These are phyloP conservation scores for Hansenula anomala DNA, from an alignment of 1,139 yeast genomes.

Conservation along the genomic window DNA sequence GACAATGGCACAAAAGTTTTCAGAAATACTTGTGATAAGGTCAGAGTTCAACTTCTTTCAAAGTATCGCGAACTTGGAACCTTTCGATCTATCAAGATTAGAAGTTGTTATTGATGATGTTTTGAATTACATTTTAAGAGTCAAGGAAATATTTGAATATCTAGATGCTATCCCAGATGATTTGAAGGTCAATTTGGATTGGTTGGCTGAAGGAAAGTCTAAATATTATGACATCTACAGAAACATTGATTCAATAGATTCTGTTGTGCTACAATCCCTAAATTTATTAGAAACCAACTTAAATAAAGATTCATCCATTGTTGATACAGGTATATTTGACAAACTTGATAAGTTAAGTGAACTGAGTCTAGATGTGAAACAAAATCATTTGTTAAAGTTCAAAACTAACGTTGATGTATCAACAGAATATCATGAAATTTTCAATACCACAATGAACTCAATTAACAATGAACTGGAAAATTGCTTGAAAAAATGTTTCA, in stretches of 20 bases:
- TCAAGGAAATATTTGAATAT: conserved; percentile 10
- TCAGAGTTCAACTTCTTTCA: conserved; percentile 21
- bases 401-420: conserved; percentile 49
- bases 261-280: conserved; percentile 38
- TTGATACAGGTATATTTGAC: conserved; percentile 23
- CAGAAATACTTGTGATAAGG: conserved; percentile 17
- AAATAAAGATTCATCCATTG: conserved; percentile 11
- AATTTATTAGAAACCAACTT: conserved; percentile 30
- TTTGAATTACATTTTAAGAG: conserved; percentile 12
- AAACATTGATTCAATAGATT: conserved; percentile 42
- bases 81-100: conserved; percentile 17
- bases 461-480: conserved; percentile 45
- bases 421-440: conserved; percentile 54
- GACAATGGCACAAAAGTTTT: conserved; percentile 14
- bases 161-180: conserved; percentile 4
- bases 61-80: conserved; percentile 18
- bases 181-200: conserved; percentile 24
- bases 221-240: conserved; percentile 35
- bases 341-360: conserved; percentile 24
- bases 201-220: conserved; percentile 46
- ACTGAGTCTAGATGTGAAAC: conserved; percentile 29
- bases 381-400: conserved; percentile 27
- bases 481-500: conserved; percentile 37
- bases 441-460: conserved; percentile 44
- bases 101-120: conserved; percentile 17